Conservation (phyloP, 768 basidiomycete genomes). For the Lactifluus subvellereus region DNA sequence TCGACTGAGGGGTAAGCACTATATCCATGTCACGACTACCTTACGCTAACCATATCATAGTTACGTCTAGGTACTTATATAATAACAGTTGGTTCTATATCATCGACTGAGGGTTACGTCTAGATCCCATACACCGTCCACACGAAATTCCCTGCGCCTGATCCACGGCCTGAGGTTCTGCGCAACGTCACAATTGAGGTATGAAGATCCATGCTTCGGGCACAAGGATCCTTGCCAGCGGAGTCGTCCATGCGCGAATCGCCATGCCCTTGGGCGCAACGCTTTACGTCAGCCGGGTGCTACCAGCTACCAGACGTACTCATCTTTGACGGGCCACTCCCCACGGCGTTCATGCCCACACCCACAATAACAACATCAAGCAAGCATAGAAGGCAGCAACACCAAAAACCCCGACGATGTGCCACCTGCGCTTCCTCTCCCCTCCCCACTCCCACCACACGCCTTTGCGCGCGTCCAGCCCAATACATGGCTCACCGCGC, state of each 20-base stretch:
- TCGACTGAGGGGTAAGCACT: no score
- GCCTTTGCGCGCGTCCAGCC: conserved; percentile 77
- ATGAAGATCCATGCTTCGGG: conserved; percentile 62
- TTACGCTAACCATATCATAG: no score
- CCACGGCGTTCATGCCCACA: background rate
- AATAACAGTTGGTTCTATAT: no score
- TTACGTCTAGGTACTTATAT: no score
- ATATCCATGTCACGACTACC: no score
- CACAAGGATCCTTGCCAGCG: conserved; percentile 55
- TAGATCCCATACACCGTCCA: no score
- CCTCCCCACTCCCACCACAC: conserved; percentile 59
- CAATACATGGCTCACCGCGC: conserved; percentile 55
- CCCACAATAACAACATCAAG: background rate
- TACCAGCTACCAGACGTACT: conserved; percentile 73
- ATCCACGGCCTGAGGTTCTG: conserved; percentile 58
- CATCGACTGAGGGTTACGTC: no score
- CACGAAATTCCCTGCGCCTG: conserved; percentile 49
- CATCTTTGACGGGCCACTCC: conserved; percentile 56
- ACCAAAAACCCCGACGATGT: conserved; percentile 17
- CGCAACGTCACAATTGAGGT: conserved; percentile 67
- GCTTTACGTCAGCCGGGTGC: conserved; percentile 56
- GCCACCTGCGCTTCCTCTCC: conserved; percentile 46
- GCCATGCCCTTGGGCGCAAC: conserved; percentile 64
- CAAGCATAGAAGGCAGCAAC: background rate
- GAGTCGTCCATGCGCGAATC: conserved; percentile 48